Evolutionary conservation across 2,329 filamentous ascomycete species (phyloP).

Genomic region (Neobulgaria alba): DNA sequence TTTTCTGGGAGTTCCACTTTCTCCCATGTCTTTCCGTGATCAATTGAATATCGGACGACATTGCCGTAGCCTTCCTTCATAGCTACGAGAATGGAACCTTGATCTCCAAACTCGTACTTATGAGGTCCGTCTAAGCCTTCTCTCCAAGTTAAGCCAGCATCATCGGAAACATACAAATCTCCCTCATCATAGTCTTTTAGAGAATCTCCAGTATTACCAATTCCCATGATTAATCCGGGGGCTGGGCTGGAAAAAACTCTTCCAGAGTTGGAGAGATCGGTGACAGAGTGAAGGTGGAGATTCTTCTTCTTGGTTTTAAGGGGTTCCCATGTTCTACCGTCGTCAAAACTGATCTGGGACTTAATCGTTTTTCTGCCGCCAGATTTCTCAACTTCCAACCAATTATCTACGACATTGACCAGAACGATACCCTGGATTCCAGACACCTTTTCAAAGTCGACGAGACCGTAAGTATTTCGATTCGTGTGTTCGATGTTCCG

Average conservation of each 20-base stretch:
- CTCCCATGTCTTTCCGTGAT: conserved; percentile 84
- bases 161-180: conserved; percentile 79
- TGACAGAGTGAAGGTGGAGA: conserved; percentile 88
- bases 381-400: conserved; percentile 57
- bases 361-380: conserved; percentile 57
- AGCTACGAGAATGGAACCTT: conserved; percentile 81
- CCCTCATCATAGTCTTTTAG: conserved; percentile 65
- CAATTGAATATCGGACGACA: conserved; percentile 66
- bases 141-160: conserved; percentile 81
- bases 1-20: conserved; percentile 60
- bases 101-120: conserved; percentile 93
- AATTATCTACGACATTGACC: conserved; percentile 84
- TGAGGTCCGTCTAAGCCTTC: conserved; percentile 70
- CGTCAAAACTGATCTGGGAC: conserved; percentile 87
- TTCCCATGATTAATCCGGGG: conserved; percentile 86
- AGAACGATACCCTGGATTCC: conserved; percentile 89
- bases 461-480: conserved; percentile 62
- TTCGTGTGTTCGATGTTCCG: conserved; percentile 90
- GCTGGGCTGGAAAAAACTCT: conserved; percentile 89
- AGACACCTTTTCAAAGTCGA: conserved; percentile 92
- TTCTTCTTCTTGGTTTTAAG: conserved; percentile 57
- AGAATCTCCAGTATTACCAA: conserved; percentile 77
- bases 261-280: conserved; percentile 71
- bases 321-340: conserved; percentile 75
- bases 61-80: conserved; percentile 60